Conservation (phyloP, 768 basidiomycete genomes). For the Myochromella boudieri region DNA sequence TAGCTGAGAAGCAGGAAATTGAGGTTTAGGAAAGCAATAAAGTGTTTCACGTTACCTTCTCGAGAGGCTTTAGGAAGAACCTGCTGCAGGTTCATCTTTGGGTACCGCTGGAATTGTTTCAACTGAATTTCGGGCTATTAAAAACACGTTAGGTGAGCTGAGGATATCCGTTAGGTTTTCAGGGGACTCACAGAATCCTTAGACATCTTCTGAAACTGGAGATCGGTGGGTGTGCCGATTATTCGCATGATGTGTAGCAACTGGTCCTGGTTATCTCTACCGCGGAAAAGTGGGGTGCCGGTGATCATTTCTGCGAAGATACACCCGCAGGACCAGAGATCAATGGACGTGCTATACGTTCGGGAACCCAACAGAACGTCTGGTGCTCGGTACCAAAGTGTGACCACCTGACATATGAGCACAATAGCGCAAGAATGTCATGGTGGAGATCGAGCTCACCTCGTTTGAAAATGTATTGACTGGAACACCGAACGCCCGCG, state of each 20-base stretch:
- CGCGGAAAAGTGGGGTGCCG: constrained; percentile 94
- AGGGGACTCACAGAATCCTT: constrained; percentile 75
- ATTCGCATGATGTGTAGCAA: constrained; percentile 97
- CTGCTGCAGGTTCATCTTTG: constrained; percentile 78
- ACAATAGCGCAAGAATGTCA: not conserved
- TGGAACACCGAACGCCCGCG: constrained; percentile 96
- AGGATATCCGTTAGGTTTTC: not conserved
- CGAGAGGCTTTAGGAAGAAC: constrained; percentile 84
- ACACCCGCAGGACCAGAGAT: constrained; percentile 98
- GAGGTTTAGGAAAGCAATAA: not conserved
- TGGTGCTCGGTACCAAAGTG: constrained; percentile 97
- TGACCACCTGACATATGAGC: constrained; percentile 71
- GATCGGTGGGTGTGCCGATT: constrained; percentile 91
- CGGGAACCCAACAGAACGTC: constrained; percentile 96
- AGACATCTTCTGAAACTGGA: constrained; percentile 83
- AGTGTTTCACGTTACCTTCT: constrained; percentile 49
- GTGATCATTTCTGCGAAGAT: constrained; percentile 99
- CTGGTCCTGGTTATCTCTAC: constrained; percentile 96
- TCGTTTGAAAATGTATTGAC: constrained; percentile 99
- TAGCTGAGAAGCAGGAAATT: constrained; percentile 47
- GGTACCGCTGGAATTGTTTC: constrained; percentile 86
- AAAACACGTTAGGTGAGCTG: constrained; percentile 8
- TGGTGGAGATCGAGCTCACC: constrained; percentile 33
- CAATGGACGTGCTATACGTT: constrained; percentile 97
- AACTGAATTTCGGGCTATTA: constrained; percentile 76